Conservation (phyloP, 139 green algal species). For the Medakamo hakoo region DNA sequence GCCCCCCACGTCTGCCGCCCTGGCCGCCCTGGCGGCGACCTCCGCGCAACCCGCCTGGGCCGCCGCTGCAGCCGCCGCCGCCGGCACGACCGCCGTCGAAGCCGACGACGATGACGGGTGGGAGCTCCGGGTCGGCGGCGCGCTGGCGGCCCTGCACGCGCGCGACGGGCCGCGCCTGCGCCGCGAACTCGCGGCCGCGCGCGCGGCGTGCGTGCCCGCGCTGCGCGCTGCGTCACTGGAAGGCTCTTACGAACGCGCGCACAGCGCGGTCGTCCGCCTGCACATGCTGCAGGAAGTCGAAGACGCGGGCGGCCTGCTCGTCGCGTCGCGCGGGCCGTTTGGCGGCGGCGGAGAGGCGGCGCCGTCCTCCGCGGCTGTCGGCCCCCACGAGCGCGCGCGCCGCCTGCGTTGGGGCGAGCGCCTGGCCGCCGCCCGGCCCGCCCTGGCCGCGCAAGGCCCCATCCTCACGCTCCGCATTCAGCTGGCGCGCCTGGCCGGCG, state of each 20-base stretch:
- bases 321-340: background rate
- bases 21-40: background rate
- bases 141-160: constrained; percentile 32
- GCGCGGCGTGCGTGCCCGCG: constrained; percentile 41
- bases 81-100: too few relatives aligned
- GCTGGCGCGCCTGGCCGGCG: constrained; percentile 36
- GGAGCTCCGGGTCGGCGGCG: constrained; percentile 44
- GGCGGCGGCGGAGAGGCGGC: constrained; percentile 3
- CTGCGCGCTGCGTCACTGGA: constrained; percentile 58
- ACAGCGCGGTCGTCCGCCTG: constrained; percentile 69
- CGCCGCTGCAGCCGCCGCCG: too few relatives aligned
- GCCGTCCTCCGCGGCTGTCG: too few relatives aligned
- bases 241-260: constrained; percentile 76
- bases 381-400: constrained; percentile 20
- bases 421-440: constrained; percentile 41
- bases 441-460: constrained; percentile 53
- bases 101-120: constrained; percentile 32
- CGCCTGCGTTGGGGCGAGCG: constrained; percentile 56
- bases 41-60: too few relatives aligned
- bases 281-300: constrained; percentile 59
- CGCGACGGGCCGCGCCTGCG: constrained; percentile 19
- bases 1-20: background rate
- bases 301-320: constrained; percentile 16
- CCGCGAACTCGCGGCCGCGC: constrained; percentile 20
- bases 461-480: constrained; percentile 65